Conservation (phyloP, 2,329 filamentous ascomycete species). For the Geosmithia putterillii region DNA sequence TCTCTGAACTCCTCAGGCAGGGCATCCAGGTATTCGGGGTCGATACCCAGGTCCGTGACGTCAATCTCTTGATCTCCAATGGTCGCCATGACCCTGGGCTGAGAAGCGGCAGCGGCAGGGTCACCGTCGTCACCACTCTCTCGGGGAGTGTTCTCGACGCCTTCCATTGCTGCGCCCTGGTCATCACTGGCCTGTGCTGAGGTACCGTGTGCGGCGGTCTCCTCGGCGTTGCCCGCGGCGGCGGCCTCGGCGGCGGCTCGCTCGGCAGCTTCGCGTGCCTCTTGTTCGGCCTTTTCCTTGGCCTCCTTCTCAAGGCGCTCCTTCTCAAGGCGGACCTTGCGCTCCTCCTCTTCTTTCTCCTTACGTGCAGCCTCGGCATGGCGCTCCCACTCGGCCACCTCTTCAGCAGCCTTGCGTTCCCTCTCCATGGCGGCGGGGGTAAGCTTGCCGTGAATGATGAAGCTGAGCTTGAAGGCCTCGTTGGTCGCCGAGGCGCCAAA, state of each 20-base stretch:
- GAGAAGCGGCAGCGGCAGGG: slow-evolving; percentile 3
- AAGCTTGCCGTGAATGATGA: slow-evolving; percentile 58
- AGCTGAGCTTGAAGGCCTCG: slow-evolving; percentile 60
- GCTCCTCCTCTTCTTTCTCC: slow-evolving; percentile 53
- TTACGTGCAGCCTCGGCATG: slow-evolving; percentile 46
- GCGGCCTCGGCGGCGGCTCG: slow-evolving; percentile 49
- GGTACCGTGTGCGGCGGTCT: background rate
- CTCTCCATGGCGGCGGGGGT: slow-evolving; percentile 76
- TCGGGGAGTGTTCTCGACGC: slow-evolving; percentile 47
- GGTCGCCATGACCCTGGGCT: slow-evolving; percentile 59
- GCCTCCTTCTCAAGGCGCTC: slow-evolving; percentile 57
- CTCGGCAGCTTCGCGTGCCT: slow-evolving; percentile 48
- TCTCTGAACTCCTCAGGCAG: slow-evolving; percentile 94
- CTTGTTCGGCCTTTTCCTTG: slow-evolving; percentile 57
- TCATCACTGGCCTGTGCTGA: background rate
- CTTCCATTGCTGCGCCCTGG: slow-evolving; percentile 57
- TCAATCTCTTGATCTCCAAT: slow-evolving; percentile 83
- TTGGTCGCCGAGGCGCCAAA: slow-evolving; percentile 52
- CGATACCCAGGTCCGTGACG: slow-evolving; percentile 89
- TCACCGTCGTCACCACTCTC: slow-evolving; percentile 12
- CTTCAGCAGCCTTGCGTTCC: slow-evolving; percentile 57
- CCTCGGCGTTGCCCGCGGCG: slow-evolving; percentile 12
- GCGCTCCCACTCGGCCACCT: slow-evolving; percentile 35
- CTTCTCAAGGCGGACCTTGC: slow-evolving; percentile 54
- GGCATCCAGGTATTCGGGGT: slow-evolving; percentile 89